Evolutionary conservation across 306 rosid genomes (phyloP).

Genomic region (Betula pendula): DNA sequence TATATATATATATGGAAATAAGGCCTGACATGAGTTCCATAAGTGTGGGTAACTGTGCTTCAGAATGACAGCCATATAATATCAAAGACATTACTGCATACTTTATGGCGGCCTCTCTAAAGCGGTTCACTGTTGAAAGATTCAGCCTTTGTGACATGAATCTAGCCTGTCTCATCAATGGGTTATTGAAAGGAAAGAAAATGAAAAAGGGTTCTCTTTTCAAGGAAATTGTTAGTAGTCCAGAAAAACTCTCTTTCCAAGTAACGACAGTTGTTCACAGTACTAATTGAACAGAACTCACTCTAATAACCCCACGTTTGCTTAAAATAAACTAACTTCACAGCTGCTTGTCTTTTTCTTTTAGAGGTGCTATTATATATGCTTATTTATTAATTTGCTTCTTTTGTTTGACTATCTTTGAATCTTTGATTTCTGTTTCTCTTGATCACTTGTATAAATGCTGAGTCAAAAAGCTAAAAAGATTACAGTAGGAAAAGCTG

Average conservation of each 20-base stretch:
- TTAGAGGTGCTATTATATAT: too few relatives aligned
- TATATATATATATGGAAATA: too few relatives aligned
- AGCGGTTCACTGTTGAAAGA: neutral
- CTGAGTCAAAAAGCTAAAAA: neutral
- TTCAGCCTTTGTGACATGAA: constrained; percentile 3
- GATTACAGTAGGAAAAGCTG: neutral
- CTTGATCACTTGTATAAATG: neutral
- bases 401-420: neutral
- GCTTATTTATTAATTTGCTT: neutral
- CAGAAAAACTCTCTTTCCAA: neutral
- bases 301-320: too few relatives aligned
- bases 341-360: neutral
- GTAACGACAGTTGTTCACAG: neutral
- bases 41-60: neutral
- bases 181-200: neutral
- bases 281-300: too few relatives aligned
- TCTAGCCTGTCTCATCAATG: neutral
- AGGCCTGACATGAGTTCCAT: neutral
- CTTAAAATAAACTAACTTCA: neutral
- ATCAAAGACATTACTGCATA: constrained; percentile 10
- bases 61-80: neutral
- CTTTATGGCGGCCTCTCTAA: constrained; percentile 28
- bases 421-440: neutral
- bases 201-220: neutral
- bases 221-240: neutral